Percentiles rank a stretch among this genome's conserved stretches.
These are phyloP conservation scores for Thuidium tamariscinum DNA, from an alignment of 225 moss, liverwort and hornwort genomes.

Conservation along the genomic window DNA sequence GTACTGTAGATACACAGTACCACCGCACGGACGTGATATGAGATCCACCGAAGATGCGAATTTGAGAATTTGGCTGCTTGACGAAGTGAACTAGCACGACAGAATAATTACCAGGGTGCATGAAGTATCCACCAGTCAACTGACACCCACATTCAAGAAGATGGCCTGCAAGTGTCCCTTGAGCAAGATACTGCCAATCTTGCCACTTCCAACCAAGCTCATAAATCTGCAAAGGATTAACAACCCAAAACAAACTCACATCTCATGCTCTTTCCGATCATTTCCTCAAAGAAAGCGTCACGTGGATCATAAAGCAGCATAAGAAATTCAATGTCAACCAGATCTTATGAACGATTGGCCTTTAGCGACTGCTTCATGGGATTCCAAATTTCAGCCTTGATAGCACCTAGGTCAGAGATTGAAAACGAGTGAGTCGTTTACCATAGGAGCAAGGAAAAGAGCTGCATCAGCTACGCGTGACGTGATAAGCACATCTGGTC, in stretches of 20 bases:
- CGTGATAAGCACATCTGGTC: conserved; percentile 59
- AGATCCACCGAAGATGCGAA: neutral
- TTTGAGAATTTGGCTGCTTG: neutral
- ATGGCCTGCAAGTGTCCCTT: conserved; percentile 76
- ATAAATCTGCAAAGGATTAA: conserved; percentile 36
- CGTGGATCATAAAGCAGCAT: neutral
- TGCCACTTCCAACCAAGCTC: conserved; percentile 91
- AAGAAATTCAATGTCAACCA: neutral
- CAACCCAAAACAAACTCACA: neutral
- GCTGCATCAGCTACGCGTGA: conserved; percentile 78
- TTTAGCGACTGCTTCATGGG: neutral
- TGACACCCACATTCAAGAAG: conserved; percentile 86
- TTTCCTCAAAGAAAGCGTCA: neutral
- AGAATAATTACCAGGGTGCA: conserved; percentile 64
- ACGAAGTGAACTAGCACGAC: neutral
- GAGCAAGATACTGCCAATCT: conserved; percentile 59
- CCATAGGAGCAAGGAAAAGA: conserved; percentile 81
- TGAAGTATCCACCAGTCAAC: conserved; percentile 79
- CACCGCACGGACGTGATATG: neutral
- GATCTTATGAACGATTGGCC: neutral
- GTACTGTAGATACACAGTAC: neutral
- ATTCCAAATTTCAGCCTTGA: neutral
- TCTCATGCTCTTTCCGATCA: neutral
- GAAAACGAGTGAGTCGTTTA: neutral
- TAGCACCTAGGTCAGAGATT: neutral